Evolutionary conservation across 177 flowering plant genomes (phyloP).

Genomic region (Vitis hybrid): DNA sequence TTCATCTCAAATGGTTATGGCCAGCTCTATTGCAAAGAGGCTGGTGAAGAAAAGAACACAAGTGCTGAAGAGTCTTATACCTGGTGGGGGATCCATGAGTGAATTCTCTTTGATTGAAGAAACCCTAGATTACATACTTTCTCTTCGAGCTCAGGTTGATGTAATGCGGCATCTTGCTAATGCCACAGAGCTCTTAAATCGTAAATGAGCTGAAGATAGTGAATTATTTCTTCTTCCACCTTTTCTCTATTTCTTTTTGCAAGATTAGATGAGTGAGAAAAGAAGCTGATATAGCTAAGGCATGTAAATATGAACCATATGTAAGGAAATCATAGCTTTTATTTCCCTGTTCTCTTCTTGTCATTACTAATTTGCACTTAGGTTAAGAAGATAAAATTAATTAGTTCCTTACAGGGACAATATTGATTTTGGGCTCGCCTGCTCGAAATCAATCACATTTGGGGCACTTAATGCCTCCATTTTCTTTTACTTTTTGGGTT

Average conservation of each 20-base stretch:
- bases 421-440: too few relatives aligned
- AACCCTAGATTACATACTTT: slow-evolving; percentile 65
- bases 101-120: slow-evolving; percentile 39
- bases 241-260: background rate
- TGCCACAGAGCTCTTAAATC: slow-evolving; percentile 15
- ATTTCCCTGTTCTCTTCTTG: background rate
- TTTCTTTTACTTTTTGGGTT: too few relatives aligned
- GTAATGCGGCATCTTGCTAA: slow-evolving; percentile 53
- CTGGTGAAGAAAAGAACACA: slow-evolving; percentile 59
- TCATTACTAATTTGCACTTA: too few relatives aligned
- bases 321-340: slow-evolving; percentile 9
- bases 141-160: slow-evolving; percentile 64
- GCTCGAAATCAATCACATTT: too few relatives aligned
- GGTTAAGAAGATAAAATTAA: too few relatives aligned
- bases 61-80: slow-evolving; percentile 57
- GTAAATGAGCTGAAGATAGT: slow-evolving; percentile 5
- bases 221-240: background rate
- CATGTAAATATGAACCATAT: slow-evolving; percentile 27
- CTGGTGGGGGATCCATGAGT: slow-evolving; percentile 71
- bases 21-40: slow-evolving; percentile 44
- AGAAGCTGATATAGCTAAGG: slow-evolving; percentile 10
- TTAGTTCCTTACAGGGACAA: too few relatives aligned
- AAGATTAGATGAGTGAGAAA: slow-evolving; percentile 14
- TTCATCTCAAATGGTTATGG: background rate
- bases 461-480: too few relatives aligned